These are phyloP conservation scores for Phaeotremella skinneri DNA, from an alignment of 768 basidiomycete genomes.

Conservation along the genomic window DNA sequence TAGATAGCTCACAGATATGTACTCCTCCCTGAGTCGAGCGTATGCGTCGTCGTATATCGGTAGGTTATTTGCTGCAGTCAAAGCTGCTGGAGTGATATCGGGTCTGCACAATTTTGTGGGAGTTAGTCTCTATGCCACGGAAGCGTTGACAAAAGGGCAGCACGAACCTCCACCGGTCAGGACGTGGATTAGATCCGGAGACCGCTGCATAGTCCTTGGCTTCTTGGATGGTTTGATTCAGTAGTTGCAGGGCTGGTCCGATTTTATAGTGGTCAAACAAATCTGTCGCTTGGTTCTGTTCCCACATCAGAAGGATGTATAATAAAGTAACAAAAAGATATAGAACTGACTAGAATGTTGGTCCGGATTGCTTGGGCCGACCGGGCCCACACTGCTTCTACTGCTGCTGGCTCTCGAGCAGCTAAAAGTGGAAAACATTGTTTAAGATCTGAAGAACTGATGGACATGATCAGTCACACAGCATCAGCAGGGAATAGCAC, in stretches of 20 bases:
- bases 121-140: background rate
- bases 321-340: background rate
- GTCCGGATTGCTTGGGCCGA: conserved; percentile 28
- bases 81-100: conserved; percentile 39
- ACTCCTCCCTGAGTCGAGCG: conserved; percentile 38
- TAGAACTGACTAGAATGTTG: conserved; percentile 37
- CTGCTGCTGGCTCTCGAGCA: conserved; percentile 14
- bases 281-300: conserved; percentile 26
- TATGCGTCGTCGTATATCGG: conserved; percentile 48
- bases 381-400: conserved; percentile 30
- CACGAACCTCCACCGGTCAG: conserved; percentile 49
- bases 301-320: background rate
- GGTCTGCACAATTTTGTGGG: conserved; percentile 24
- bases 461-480: too few relatives aligned
- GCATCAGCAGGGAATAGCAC: background rate
- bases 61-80: conserved; percentile 43
- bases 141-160: background rate
- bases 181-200: conserved; percentile 11
- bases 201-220: conserved; percentile 25
- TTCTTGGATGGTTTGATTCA: conserved; percentile 41
- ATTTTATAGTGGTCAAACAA: conserved; percentile 39
- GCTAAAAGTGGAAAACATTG: conserved; percentile 31
- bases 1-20: conserved; percentile 30
- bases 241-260: conserved; percentile 29
- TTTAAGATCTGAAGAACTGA: conserved; percentile 34